phyloP scores from a whole-genome alignment of 2,329 filamentous ascomycete species.

The Ascochyta koolunga region DNA sequence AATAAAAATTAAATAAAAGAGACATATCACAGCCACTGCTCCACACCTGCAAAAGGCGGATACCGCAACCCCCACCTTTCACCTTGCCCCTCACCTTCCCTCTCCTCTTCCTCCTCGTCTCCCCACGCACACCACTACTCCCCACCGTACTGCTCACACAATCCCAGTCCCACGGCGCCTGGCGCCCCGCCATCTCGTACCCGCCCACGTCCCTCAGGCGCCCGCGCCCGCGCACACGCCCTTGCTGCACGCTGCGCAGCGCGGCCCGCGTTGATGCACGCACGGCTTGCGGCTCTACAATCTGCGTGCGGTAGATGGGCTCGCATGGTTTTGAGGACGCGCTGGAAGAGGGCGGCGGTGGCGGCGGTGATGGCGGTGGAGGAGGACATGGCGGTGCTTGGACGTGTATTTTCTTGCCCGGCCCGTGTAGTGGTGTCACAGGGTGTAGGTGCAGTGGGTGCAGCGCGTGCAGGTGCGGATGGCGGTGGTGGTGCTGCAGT shows the following conservation, averaged over 20 bases:
- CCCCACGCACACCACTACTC: conserved; percentile 16
- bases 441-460: conserved; percentile 39
- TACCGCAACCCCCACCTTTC: conserved; percentile 22
- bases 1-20: too few relatives aligned
- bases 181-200: conserved; percentile 37
- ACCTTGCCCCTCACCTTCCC: neutral
- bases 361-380: conserved; percentile 6
- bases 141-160: conserved; percentile 39
- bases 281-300: conserved; percentile 33
- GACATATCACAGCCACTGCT: conserved; percentile 29
- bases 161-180: conserved; percentile 45
- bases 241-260: conserved; percentile 25
- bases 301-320: conserved; percentile 39
- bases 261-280: conserved; percentile 36
- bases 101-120: conserved; percentile 5
- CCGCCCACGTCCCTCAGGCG: conserved; percentile 35
- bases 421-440: conserved; percentile 23
- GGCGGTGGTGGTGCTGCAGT: conserved; percentile 25
- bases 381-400: conserved; percentile 21
- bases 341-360: conserved; percentile 12
- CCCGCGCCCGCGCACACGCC: conserved; percentile 18
- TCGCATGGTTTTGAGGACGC: conserved; percentile 17
- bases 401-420: conserved; percentile 22
- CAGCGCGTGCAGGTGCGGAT: conserved; percentile 25
- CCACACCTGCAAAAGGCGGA: conserved; percentile 37